phyloP scores from a whole-genome alignment of 306 rosid genomes.

The Prunus dulcis region DNA sequence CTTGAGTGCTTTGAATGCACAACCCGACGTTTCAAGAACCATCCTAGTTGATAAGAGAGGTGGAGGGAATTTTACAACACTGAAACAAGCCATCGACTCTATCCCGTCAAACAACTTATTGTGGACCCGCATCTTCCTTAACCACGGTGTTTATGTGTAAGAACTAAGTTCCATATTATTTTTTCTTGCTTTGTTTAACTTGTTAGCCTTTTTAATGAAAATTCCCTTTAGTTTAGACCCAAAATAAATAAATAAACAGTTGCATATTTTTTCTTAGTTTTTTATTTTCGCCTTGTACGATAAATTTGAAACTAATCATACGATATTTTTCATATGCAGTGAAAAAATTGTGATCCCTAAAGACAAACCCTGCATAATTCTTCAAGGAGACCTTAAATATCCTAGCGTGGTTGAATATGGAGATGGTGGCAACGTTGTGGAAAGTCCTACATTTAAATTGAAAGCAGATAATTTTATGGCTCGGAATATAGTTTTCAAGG shows the following conservation, averaged over 20 bases:
- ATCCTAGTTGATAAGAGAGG: conserved; percentile 20
- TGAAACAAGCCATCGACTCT: conserved; percentile 38
- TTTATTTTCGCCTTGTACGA: background rate
- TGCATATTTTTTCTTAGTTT: background rate
- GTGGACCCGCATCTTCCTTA: conserved; percentile 32
- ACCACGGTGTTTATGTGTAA: conserved; percentile 16
- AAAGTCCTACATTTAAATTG: no score
- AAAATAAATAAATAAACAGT: no score
- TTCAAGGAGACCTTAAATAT: background rate
- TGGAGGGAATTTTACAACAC: background rate
- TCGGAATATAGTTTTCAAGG: conserved; percentile 3
- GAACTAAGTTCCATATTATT: background rate
- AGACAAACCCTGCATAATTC: background rate
- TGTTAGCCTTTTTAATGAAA: no score
- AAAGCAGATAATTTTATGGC: background rate
- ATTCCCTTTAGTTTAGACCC: no score
- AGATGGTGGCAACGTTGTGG: background rate
- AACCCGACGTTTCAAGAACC: background rate
- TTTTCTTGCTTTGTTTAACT: no score
- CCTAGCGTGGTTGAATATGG: background rate
- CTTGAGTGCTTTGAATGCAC: no score
- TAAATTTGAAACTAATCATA: background rate
- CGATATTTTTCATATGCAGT: background rate
- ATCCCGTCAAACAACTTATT: background rate
- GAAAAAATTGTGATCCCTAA: conserved; percentile 1